These are phyloP conservation scores for Elsinoe ampelina DNA, from an alignment of 2,329 filamentous ascomycete genomes.

Conservation along the genomic window DNA sequence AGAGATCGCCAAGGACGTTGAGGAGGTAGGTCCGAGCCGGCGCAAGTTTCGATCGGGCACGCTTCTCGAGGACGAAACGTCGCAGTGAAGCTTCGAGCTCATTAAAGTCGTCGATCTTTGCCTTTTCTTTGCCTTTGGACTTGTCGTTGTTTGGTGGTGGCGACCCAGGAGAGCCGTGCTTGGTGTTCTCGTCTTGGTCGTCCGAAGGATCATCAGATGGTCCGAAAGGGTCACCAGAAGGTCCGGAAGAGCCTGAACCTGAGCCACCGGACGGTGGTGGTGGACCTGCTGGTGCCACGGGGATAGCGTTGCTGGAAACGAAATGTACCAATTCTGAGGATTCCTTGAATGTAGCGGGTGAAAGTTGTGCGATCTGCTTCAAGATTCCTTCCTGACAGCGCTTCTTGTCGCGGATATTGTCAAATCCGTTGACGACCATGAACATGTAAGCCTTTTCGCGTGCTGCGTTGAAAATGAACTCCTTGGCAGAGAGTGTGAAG, in stretches of 20 bases:
- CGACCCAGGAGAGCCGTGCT: slow-evolving; percentile 38
- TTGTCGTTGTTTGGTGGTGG: slow-evolving; percentile 46
- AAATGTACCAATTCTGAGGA: slow-evolving; percentile 90
- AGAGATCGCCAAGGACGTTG: slow-evolving; percentile 82
- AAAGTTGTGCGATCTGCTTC: slow-evolving; percentile 79
- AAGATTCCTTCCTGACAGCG: slow-evolving; percentile 87
- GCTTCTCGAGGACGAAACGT: slow-evolving; percentile 90
- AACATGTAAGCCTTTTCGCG: slow-evolving; percentile 98
- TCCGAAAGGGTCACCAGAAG: slow-evolving; percentile 26
- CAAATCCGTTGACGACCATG: slow-evolving; percentile 96
- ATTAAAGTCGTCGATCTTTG: slow-evolving; percentile 83
- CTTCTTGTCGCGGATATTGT: slow-evolving; percentile 84
- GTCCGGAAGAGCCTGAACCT: slow-evolving; percentile 28
- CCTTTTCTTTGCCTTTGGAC: slow-evolving; percentile 66
- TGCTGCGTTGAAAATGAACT: slow-evolving; percentile 93
- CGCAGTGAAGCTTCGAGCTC: slow-evolving; percentile 79
- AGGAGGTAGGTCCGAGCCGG: slow-evolving; percentile 91
- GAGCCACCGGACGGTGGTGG: slow-evolving; percentile 50
- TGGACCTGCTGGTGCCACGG: slow-evolving; percentile 53
- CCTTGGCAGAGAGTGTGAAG: slow-evolving; percentile 93
- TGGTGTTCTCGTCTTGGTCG: slow-evolving; percentile 43
- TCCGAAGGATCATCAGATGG: slow-evolving; percentile 30
- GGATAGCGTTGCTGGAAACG: slow-evolving; percentile 92
- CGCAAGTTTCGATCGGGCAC: slow-evolving; percentile 87
- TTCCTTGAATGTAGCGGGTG: slow-evolving; percentile 87